Evolutionary conservation across 2,329 filamentous ascomycete genomes (phyloP).

Genomic region (Sporothrix brunneoviolacea): DNA sequence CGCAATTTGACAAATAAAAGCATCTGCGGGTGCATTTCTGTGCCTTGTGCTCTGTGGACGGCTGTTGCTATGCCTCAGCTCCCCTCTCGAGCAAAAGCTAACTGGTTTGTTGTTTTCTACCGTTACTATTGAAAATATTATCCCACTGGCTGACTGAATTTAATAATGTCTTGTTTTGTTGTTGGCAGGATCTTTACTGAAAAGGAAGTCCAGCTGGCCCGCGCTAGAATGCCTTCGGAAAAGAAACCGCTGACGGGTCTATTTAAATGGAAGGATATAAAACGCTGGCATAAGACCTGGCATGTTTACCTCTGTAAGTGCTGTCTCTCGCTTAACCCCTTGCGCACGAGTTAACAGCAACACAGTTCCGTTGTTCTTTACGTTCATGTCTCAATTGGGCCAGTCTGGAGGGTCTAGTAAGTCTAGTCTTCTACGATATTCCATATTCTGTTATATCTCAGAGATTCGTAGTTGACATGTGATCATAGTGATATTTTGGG

Average conservation of each 20-base stretch:
- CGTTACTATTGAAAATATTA: neutral
- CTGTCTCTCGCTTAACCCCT: neutral
- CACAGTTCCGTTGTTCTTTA: slow-evolving; percentile 22
- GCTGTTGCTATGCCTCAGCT: slow-evolving; percentile 24
- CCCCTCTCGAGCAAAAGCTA: slow-evolving; percentile 21
- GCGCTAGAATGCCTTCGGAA: slow-evolving; percentile 22
- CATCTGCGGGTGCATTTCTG: slow-evolving; percentile 22
- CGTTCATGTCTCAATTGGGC: slow-evolving; percentile 19
- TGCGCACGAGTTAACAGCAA: neutral
- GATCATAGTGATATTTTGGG: slow-evolving; percentile 24
- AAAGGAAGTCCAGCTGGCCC: slow-evolving; percentile 20
- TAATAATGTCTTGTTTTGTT: neutral
- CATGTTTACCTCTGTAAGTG: slow-evolving; percentile 24
- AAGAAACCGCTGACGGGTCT: slow-evolving; percentile 21
- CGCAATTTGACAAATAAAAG: neutral
- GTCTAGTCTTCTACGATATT: neutral
- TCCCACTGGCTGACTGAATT: too few relatives aligned
- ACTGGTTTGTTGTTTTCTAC: slow-evolving; percentile 17
- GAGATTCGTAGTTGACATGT: neutral
- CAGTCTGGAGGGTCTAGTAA: slow-evolving; percentile 22
- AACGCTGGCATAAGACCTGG: slow-evolving; percentile 26
- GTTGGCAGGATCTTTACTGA: slow-evolving; percentile 21
- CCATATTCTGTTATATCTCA: neutral
- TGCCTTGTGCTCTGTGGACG: slow-evolving; percentile 23
- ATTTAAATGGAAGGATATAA: slow-evolving; percentile 26